These are phyloP conservation scores for Paecilomyces fulvus DNA, from an alignment of 2,329 filamentous ascomycete species.

Conservation along the genomic window DNA sequence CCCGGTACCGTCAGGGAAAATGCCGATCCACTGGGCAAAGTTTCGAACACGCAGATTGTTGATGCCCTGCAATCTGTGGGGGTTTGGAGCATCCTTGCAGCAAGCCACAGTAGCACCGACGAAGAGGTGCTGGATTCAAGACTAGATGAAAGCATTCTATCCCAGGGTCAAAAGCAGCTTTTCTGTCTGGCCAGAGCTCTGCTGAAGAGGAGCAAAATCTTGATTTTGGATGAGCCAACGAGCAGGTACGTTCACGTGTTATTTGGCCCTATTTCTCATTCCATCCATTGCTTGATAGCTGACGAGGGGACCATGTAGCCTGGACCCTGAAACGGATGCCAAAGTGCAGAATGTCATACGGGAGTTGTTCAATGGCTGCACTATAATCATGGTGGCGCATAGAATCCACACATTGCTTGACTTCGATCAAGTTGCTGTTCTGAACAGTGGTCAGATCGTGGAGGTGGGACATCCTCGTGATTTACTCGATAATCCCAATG, in stretches of 20 bases:
- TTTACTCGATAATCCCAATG: too few species aligned
- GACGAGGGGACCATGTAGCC: background rate
- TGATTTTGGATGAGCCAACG: slow-evolving; percentile 37
- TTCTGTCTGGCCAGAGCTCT: slow-evolving; percentile 56
- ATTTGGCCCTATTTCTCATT: background rate
- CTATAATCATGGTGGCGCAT: slow-evolving; percentile 4
- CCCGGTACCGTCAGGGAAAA: too few species aligned
- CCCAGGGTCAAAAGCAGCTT: slow-evolving; percentile 55
- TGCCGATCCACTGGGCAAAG: too few species aligned
- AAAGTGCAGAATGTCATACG: background rate
- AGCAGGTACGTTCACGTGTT: slow-evolving; percentile 20
- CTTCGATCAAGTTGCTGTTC: slow-evolving; percentile 3
- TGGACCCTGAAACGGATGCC: background rate
- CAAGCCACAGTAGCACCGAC: too few species aligned
- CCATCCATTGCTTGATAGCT: background rate
- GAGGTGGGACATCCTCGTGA: too few species aligned
- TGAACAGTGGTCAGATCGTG: slow-evolving; percentile 1
- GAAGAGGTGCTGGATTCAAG: too few species aligned
- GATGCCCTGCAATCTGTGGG: too few species aligned
- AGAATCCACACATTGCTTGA: slow-evolving; percentile 1
- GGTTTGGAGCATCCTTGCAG: too few species aligned
- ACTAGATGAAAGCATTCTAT: too few species aligned
- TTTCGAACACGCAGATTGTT: too few species aligned
- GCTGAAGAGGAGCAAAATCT: slow-evolving; percentile 37
- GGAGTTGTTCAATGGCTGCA: background rate